These are phyloP conservation scores for Fusarium succisae DNA, from an alignment of 2,329 filamentous ascomycete genomes.

Conservation along the genomic window DNA sequence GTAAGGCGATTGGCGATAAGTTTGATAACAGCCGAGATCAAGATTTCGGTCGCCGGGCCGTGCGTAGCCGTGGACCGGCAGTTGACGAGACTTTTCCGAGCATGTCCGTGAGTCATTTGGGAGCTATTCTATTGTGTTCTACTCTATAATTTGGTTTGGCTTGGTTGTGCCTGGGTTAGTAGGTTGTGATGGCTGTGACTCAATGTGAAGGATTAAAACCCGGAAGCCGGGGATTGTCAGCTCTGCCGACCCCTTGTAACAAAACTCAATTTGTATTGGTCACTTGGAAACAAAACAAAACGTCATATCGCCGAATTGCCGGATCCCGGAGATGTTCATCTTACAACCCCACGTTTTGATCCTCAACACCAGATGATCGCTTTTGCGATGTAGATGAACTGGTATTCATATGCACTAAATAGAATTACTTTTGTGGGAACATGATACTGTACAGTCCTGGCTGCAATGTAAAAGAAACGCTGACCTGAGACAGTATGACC, in stretches of 20 bases:
- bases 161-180: background rate
- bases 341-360: background rate
- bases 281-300: background rate
- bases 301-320: conserved; percentile 12
- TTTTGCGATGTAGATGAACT: background rate
- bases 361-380: background rate
- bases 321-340: conserved; percentile 4
- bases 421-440: accelerated
- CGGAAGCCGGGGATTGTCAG: conserved; percentile 7
- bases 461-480: background rate
- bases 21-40: conserved; percentile 13
- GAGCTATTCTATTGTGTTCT: background rate
- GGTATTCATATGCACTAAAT: accelerated
- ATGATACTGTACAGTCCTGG: background rate
- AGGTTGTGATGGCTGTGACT: background rate
- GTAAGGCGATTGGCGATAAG: conserved; percentile 11
- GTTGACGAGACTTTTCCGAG: conserved; percentile 25
- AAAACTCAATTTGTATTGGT: background rate
- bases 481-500: too few species aligned
- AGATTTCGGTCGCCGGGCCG: conserved; percentile 22
- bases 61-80: conserved; percentile 28
- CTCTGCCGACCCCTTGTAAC: conserved; percentile 1
- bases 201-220: background rate
- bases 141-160: background rate
- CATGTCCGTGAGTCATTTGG: background rate